Evolutionary conservation across 306 rosid genomes (phyloP), one percentile per base, ranked within the genome.

Genomic region (Cucurbita pepo): DNA sequence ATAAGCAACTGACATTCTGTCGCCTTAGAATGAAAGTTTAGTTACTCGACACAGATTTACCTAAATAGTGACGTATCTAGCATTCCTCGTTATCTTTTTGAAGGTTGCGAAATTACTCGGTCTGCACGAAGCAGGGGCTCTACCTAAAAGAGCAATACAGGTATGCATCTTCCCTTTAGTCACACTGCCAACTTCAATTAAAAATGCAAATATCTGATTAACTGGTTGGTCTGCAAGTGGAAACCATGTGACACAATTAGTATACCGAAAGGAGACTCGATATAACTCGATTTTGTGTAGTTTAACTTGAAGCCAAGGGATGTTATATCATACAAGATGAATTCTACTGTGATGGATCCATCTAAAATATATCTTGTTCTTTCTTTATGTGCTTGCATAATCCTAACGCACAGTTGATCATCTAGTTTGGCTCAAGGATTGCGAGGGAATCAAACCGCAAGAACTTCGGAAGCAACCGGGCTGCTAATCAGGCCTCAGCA

Each of bases 101-200:
- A 79, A 90, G 98, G 98, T 94, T 76, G 98, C 98, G 7, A 43
- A 77, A 78, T 65, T 90, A 79, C 96, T 94, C 79, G 98, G 97
- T 73, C 82, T 94, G 81, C 59, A 79, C 72, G 96, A 89, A 90
- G 97, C 97, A 75, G 90, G 97, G 57, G 78, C 83, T 83, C 86
- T 93, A 70, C 97, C 97, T 25, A 93, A 93, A 88, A 90, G 98
- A 69, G 98, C 97, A 40, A 94, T 94, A 77, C 98, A 94, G 94
- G 98, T 94, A 25, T 73, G 81, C 13, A 21, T 75, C 71, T 74
- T 64, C 69, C 56, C 71, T 44, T 56, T 51, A 8, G 4, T 25
- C 36, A 4, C 13, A 9, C 36, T 41, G 3, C 37, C 6, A 44
- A 44, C 30, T n/a, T 18, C 10, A 51, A 45, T 44, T n/a, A n/a